Evolutionary conservation across 495 filamentous ascomycete species (phyloP), one percentile per base, ranked within the genome.

Genomic region (Penicillium paxilli): DNA sequence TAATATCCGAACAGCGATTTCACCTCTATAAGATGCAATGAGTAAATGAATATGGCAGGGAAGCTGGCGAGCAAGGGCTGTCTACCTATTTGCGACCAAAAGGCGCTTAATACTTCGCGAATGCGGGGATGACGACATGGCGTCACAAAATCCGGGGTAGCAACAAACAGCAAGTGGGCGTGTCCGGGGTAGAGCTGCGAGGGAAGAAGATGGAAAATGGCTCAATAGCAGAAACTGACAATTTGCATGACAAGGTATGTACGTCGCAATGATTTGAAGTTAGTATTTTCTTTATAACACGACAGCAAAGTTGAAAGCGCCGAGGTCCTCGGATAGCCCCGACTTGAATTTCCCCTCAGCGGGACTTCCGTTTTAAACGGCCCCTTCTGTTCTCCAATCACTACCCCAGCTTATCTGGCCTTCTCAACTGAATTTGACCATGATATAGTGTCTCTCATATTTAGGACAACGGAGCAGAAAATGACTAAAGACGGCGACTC

Each of bases 1-100:
- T 11, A 87, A 59, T 37, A 87, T 81, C 1, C 83, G 79, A 3
- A 78, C 77, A 21, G 83, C 81, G 37, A 87, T 85, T 63, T 87
- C 83, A 44, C 83, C 83, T 68, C 83, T 83, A 46, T 5, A 1
- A 19, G 17, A 22, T 38, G 33, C 4, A 16, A 5, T 48, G 10
- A 38, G 25, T 51, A 24, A 7, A 44, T 44, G 35, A 38, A 41
- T 22, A 41, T 16, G 32, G 32, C 8, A 17, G 14, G 45, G 9
- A 14, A 3, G 47, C 47, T 23, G 2, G 19, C 17, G n/a, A 14
- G 4, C 23, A n/a, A 9, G 19, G 9, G 40, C 23, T 7, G 23
- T 20, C 4, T 64, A 83, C 83, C 83, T 78, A 58, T 86, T 86
- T 10, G 81, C 78, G 45, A 85, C 65, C 25, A 86, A 71, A 14